These are phyloP conservation scores for Solanum dulcamara DNA, from an alignment of 257 asterid genomes.

Conservation along the genomic window DNA sequence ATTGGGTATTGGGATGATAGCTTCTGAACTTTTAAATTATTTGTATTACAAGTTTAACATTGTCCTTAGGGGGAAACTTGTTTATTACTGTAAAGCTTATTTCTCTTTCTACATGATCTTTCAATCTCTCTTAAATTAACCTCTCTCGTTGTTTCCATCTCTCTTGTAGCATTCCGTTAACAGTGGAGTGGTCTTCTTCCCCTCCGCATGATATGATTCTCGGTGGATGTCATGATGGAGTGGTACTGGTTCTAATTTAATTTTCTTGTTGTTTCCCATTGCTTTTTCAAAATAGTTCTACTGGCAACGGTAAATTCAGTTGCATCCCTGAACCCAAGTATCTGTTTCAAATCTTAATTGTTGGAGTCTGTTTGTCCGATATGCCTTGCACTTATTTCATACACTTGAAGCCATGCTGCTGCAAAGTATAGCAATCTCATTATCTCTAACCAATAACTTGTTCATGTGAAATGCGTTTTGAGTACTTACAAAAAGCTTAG, in stretches of 20 bases:
- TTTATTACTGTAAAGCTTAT: background rate
- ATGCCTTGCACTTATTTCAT: background rate
- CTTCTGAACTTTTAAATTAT: background rate
- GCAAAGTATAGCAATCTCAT: background rate
- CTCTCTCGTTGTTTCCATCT: background rate
- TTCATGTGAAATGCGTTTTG: background rate
- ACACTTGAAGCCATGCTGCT: background rate
- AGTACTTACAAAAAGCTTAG: background rate
- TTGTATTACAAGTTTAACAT: background rate
- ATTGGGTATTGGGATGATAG: background rate
- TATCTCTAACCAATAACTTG: background rate
- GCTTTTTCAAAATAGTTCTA: background rate
- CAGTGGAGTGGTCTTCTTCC: slow-evolving; percentile 74
- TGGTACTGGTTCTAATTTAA: slow-evolving; percentile 37
- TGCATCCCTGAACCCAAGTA: background rate
- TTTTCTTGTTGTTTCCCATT: slow-evolving; percentile 2
- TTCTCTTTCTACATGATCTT: background rate
- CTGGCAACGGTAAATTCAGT: background rate
- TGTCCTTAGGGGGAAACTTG: background rate
- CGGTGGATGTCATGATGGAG: slow-evolving; percentile 98
- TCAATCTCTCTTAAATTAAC: background rate
- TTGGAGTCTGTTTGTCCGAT: background rate
- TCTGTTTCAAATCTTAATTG: background rate
- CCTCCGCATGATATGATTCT: slow-evolving; percentile 70
- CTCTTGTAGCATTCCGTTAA: slow-evolving; percentile 60